Evolutionary conservation across 148 eudicot species (phyloP).

Genomic region (Selenicereus undatus): DNA sequence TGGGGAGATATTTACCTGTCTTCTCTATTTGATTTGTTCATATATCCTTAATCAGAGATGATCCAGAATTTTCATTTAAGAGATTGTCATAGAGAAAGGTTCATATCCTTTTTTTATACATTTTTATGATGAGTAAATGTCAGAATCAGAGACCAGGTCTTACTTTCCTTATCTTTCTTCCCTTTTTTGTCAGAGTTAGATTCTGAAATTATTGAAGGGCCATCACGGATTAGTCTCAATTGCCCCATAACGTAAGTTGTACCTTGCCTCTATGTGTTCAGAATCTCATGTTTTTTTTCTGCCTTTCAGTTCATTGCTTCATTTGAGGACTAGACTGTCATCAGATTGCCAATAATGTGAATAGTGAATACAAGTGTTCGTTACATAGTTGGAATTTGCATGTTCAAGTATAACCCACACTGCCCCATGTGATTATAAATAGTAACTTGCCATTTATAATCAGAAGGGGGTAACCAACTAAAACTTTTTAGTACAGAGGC

Average conservation of each 20-base stretch:
- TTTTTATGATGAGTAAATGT: background rate
- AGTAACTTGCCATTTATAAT: background rate
- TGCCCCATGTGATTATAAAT: background rate
- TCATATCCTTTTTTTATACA: background rate
- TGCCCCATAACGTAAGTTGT: constrained; percentile 83
- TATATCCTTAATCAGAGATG: background rate
- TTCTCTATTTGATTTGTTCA: background rate
- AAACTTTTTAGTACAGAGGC: background rate
- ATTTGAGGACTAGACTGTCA: background rate
- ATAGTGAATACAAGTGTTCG: background rate
- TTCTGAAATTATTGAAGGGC: constrained; percentile 78
- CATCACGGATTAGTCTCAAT: constrained; percentile 75
- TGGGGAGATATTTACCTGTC: background rate
- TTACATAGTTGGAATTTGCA: background rate
- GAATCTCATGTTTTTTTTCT: background rate
- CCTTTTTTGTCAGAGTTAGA: constrained; percentile 40
- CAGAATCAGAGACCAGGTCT: background rate
- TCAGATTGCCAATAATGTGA: background rate
- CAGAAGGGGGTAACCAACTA: background rate
- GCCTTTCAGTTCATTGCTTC: background rate
- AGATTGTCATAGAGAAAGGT: background rate
- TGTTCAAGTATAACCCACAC: background rate
- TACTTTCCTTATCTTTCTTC: constrained; percentile 9
- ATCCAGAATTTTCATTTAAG: background rate
- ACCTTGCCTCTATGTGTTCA: background rate